phyloP scores from a whole-genome alignment of 345 rosid species.

The Carallia brachiata region DNA sequence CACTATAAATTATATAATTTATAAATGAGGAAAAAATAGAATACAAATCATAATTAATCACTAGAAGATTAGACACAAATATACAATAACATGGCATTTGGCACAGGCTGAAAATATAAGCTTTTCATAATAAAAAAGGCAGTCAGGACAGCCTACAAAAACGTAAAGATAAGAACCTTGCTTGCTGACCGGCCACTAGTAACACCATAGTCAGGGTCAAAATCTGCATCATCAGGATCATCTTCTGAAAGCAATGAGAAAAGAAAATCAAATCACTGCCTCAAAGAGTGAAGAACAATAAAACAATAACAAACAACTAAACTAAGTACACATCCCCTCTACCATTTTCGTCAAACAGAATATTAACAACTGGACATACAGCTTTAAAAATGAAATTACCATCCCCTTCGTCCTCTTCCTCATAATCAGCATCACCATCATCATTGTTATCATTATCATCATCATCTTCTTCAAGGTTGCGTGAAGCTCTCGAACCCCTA shows the following conservation, averaged over 20 bases:
- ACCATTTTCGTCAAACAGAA: background rate
- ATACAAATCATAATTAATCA: no score
- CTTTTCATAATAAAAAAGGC: background rate
- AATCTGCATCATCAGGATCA: slow-evolving; percentile 98
- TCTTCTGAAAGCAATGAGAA: slow-evolving; percentile 64
- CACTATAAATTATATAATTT: no score
- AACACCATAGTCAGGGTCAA: slow-evolving; percentile 73
- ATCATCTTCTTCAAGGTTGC: slow-evolving; percentile 34
- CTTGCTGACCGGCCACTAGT: slow-evolving; percentile 35
- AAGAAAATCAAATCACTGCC: slow-evolving; percentile 16
- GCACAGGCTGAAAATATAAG: background rate
- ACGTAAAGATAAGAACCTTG: slow-evolving; percentile 49
- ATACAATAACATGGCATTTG: background rate
- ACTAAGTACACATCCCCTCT: background rate
- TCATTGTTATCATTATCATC: slow-evolving; percentile 35
- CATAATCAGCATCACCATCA: slow-evolving; percentile 71
- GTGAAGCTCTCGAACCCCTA: slow-evolving; percentile 54
- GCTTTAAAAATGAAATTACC: slow-evolving; percentile 47
- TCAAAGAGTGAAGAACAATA: slow-evolving; percentile 5
- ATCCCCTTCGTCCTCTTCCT: slow-evolving; percentile 82
- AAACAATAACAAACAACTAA: slow-evolving; percentile 1
- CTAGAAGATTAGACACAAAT: no score
- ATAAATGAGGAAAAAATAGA: no score
- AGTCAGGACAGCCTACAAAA: background rate
- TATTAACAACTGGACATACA: slow-evolving; percentile 11